phyloP scores from a whole-genome alignment of 1,139 yeast genomes.

The Arxiozyma telluris region DNA sequence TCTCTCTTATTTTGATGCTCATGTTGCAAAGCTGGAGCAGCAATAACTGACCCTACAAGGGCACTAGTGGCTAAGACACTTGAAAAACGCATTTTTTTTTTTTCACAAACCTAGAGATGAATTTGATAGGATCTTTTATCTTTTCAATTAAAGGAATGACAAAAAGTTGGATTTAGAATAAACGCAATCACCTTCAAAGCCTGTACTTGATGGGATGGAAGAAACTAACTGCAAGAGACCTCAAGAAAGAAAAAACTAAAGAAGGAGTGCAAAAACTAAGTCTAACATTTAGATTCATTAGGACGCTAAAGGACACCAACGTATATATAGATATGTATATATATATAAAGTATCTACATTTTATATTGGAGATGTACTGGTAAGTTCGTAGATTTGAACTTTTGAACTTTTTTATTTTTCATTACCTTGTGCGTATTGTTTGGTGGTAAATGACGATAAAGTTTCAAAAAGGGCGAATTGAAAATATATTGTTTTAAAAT shows the following conservation, averaged over 20 bases:
- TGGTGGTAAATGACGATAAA: background rate
- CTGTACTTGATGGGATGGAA: no score
- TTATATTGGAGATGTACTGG: no score
- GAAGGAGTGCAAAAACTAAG: no score
- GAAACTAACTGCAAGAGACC: no score
- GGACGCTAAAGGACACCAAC: no score
- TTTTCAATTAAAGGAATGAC: slow-evolving; percentile 3
- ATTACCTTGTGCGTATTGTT: background rate
- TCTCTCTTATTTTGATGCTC: slow-evolving; percentile 42
- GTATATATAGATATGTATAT: no score
- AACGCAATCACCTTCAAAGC: background rate
- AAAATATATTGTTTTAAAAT: background rate
- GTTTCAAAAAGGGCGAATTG: background rate
- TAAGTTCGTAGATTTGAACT: no score
- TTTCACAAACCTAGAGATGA: background rate
- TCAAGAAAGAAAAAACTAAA: no score
- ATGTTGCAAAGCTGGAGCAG: slow-evolving; percentile 31
- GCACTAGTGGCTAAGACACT: slow-evolving; percentile 30
- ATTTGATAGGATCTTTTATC: background rate
- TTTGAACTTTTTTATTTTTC: no score
- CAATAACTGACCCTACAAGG: slow-evolving; percentile 30
- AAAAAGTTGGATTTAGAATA: background rate
- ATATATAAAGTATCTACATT: background rate
- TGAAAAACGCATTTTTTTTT: slow-evolving; percentile 29
- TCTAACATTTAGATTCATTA: no score